Evolutionary conservation across 2,329 filamentous ascomycete species (phyloP).

Genomic region (Trichoderma hamatum): DNA sequence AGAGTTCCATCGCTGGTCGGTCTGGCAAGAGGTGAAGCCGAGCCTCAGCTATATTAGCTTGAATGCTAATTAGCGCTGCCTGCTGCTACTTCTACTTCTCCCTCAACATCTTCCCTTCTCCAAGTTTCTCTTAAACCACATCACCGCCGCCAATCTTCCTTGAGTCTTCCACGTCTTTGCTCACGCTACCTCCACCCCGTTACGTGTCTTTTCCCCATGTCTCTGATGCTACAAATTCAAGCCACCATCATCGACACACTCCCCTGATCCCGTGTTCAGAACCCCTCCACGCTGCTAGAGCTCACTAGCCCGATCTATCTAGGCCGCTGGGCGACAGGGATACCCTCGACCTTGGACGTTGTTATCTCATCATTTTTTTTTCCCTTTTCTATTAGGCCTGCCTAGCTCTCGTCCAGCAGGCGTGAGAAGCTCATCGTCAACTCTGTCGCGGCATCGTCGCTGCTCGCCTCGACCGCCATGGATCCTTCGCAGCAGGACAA

Average conservation of each 20-base stretch:
- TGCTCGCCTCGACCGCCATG: slow-evolving; percentile 42
- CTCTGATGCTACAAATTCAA: not conserved
- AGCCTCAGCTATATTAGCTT: not conserved
- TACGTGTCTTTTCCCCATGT: slow-evolving; percentile 1
- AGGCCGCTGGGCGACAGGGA: slow-evolving; percentile 22
- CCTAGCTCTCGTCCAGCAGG: slow-evolving; percentile 10
- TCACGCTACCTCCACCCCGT: not conserved
- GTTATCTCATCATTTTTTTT: slow-evolving; percentile 23
- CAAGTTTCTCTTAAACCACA: not conserved
- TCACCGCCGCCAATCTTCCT: not conserved
- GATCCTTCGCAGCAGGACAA: slow-evolving; percentile 45
- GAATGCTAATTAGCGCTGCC: not conserved
- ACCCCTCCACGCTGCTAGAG: slow-evolving; percentile 27
- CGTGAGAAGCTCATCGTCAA: slow-evolving; percentile 14
- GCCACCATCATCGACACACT: slow-evolving; percentile 17
- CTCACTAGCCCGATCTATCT: slow-evolving; percentile 26
- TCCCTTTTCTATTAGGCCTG: slow-evolving; percentile 17
- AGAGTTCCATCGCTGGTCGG: slow-evolving; percentile 2
- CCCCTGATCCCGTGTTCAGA: slow-evolving; percentile 27
- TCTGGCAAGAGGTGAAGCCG: slow-evolving; percentile 1
- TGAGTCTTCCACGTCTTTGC: not conserved
- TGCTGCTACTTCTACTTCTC: not conserved
- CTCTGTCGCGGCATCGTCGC: slow-evolving; percentile 18
- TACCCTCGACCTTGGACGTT: slow-evolving; percentile 6
- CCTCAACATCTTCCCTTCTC: not conserved